Evolutionary conservation across 495 filamentous ascomycete species (phyloP).

Genomic region (Lasiosphaeria ovina): DNA sequence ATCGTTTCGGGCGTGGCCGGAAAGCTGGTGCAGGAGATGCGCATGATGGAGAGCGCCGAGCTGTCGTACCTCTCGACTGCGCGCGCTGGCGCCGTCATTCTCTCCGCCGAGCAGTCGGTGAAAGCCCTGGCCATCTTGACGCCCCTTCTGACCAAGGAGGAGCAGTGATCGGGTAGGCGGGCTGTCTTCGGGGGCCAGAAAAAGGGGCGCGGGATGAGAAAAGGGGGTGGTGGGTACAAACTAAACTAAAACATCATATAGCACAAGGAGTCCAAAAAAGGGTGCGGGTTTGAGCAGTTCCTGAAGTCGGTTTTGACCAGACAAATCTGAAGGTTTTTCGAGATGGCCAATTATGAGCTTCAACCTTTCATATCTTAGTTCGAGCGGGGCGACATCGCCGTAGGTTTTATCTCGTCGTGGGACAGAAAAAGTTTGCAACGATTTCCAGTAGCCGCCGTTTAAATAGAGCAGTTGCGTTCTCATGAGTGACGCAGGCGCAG

Average conservation of each 20-base stretch:
- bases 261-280: background rate
- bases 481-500: background rate
- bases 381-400: too few relatives aligned
- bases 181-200: background rate
- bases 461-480: background rate
- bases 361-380: too few relatives aligned
- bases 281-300: background rate
- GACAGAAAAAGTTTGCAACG: too few relatives aligned
- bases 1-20: slow-evolving; percentile 92
- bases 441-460: too few relatives aligned
- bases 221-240: background rate
- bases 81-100: slow-evolving; percentile 84
- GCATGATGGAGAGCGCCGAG: slow-evolving; percentile 62
- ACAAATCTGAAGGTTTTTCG: too few relatives aligned
- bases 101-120: slow-evolving; percentile 67
- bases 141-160: slow-evolving; percentile 36
- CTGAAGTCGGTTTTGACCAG: too few relatives aligned
- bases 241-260: too few relatives aligned
- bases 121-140: slow-evolving; percentile 69
- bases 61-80: slow-evolving; percentile 90
- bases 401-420: too few relatives aligned
- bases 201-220: background rate
- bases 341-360: too few relatives aligned
- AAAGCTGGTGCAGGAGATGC: slow-evolving; percentile 61
- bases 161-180: background rate